Conservation (phyloP, 1,284 basidiomycete species). For the Phlebopus sp. region DNA sequence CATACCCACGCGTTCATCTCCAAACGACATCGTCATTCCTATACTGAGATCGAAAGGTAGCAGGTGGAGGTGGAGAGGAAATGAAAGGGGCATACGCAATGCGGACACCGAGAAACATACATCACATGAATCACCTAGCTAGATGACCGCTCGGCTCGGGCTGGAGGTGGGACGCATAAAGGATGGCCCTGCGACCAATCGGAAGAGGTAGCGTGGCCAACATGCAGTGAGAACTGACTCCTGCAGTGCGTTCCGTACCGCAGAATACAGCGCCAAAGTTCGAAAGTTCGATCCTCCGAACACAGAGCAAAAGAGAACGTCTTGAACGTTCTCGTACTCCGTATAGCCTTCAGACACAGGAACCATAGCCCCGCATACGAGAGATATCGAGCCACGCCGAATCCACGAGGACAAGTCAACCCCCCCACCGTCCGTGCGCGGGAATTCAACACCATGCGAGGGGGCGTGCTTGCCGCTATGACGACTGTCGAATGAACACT, state of each 20-base stretch:
- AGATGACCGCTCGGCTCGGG: slow-evolving; percentile 11
- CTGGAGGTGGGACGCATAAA: slow-evolving; percentile 17
- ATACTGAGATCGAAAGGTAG: slow-evolving; percentile 14
- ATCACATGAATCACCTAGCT: slow-evolving; percentile 28
- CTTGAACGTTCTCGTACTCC: slow-evolving; percentile 4
- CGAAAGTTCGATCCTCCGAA: neutral
- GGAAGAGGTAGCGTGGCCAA: neutral
- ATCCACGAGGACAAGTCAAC: slow-evolving; percentile 24
- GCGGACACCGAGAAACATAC: slow-evolving; percentile 16
- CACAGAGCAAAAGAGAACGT: neutral
- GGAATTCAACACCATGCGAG: slow-evolving; percentile 34
- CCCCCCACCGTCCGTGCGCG: slow-evolving; percentile 13
- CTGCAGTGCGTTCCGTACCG: neutral
- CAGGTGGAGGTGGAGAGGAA: slow-evolving; percentile 24
- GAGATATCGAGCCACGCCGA: slow-evolving; percentile 24
- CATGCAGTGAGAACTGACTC: neutral
- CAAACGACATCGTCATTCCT: slow-evolving; percentile 15
- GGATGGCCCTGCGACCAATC: slow-evolving; percentile 9
- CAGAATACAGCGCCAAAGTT: neutral
- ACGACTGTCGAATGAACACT: slow-evolving; percentile 13
- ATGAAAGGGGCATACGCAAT: slow-evolving; percentile 2
- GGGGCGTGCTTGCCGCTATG: slow-evolving; percentile 18
- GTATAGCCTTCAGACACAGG: slow-evolving; percentile 17
- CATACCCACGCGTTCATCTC: neutral
- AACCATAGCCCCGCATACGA: slow-evolving; percentile 13